These are phyloP conservation scores for Pichia sp. DNA, from an alignment of 1,139 yeast genomes.

Conservation along the genomic window DNA sequence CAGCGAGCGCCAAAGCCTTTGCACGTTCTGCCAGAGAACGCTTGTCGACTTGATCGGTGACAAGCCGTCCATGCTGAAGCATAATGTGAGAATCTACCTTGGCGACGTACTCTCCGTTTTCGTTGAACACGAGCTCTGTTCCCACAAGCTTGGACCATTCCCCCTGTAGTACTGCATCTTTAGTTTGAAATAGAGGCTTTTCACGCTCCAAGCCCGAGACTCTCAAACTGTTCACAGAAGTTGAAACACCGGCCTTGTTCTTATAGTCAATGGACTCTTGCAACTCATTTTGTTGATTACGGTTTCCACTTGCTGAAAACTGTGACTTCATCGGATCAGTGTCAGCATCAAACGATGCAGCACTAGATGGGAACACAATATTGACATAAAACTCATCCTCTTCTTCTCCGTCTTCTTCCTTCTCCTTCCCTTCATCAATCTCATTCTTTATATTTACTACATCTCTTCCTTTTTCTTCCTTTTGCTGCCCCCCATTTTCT, in stretches of 20 bases:
- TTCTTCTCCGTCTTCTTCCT: conserved; percentile 6
- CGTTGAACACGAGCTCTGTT: conserved; percentile 64
- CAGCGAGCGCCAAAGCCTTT: conserved; percentile 15
- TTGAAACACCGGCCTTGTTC: conserved; percentile 10
- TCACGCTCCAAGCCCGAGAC: conserved; percentile 45
- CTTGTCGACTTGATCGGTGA: conserved; percentile 16
- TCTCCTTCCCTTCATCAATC: neutral
- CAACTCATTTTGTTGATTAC: conserved; percentile 9
- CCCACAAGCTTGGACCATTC: conserved; percentile 77
- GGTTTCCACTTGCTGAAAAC: neutral
- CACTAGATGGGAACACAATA: conserved; percentile 33
- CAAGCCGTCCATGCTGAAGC: conserved; percentile 26
- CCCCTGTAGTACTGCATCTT: conserved; percentile 59
- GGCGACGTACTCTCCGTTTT: conserved; percentile 43
- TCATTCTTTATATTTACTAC: neutral
- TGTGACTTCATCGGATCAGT: conserved; percentile 9
- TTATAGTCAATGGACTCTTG: conserved; percentile 18
- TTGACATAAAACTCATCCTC: conserved; percentile 36
- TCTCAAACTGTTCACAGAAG: conserved; percentile 36
- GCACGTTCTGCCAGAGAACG: conserved; percentile 21
- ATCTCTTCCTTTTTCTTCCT: conserved; percentile 3
- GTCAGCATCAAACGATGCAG: conserved; percentile 8
- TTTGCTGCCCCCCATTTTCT: conserved; percentile 8
- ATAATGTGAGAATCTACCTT: conserved; percentile 26
- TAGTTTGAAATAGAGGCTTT: conserved; percentile 47